Base-by-base conservation (phyloP, 176 grass and related monocot genomes). In the Oryza brachyantha region DNA sequence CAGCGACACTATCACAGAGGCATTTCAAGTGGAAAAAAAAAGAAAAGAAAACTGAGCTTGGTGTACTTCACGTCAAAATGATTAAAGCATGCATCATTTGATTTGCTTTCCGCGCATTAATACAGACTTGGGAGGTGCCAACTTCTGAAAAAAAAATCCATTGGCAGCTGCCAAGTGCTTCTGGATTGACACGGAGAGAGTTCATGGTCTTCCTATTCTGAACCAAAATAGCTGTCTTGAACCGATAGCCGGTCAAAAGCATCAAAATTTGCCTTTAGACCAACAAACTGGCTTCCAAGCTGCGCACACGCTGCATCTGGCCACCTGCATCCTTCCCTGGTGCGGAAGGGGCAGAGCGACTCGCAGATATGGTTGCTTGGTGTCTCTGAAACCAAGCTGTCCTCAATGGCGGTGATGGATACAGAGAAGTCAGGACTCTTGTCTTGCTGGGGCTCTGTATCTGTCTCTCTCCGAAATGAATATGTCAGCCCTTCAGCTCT, bases 181-280 rank as follows among this genome's bases (percentile, higher is more conserved):
- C 72, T 45, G 34, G 8, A 72, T 35, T 70, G 36, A 62, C 72
- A 72, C 8, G 36, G 35, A 32, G 27, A 39, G 13, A 12, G 5
- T 16, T 59, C 2, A 16, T 10, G 32, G 10, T 68, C 38, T 66
- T 36, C 61, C 83, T 94, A 99, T 63, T 93, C 88, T 71, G 83
- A 73, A 69, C 82, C 85, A 76, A 99, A 99, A 83, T 99, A 95
- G 68, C 83, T 66, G 64, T 99, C 90, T 35, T 99, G 68, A 87
- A 99, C 87, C 0, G 92, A 89, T 58, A 99, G 46, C 24, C 84
- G 88, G 22, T 99, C 90, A 63, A 99, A 99, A 61, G 96, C 96
- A 79, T 95, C 96, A 67, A 99, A 95, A 83, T 99, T 92, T 29
- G 96, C 96, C 79, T 91, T 99, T 66, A 99, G 81, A 75, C 92